phyloP scores from a whole-genome alignment of 78 protist genomes.

The Acrasis kona region DNA sequence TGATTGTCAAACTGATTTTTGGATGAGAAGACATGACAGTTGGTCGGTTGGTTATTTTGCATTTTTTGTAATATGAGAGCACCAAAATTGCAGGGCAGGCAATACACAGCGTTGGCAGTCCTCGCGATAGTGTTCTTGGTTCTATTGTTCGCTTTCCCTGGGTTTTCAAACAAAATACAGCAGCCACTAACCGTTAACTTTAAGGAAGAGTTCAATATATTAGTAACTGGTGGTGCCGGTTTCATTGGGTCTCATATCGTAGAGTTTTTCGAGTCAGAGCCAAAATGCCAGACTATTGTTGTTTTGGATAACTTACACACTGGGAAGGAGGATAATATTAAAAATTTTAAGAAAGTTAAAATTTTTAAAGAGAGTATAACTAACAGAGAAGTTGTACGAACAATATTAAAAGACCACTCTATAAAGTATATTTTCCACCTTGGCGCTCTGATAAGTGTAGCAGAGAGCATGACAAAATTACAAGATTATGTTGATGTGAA shows the following conservation, averaged over 20 bases:
- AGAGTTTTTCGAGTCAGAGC: neutral
- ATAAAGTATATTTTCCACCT: slow-evolving; percentile 14
- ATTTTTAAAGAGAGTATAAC: slow-evolving; percentile 10
- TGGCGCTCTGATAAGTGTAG: slow-evolving; percentile 26
- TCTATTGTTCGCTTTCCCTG: too few relatives aligned
- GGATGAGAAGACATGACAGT: too few relatives aligned
- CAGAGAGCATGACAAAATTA: slow-evolving; percentile 20
- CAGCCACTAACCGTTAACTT: too few relatives aligned
- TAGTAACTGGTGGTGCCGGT: slow-evolving; percentile 8
- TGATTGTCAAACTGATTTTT: too few relatives aligned
- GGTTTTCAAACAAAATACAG: too few relatives aligned
- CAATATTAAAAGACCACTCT: slow-evolving; percentile 10
- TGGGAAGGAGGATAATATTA: slow-evolving; percentile 1
- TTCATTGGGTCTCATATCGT: slow-evolving; percentile 8
- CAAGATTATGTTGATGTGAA: slow-evolving; percentile 20
- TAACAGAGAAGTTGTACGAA: neutral
- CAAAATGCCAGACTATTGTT: neutral
- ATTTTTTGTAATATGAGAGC: too few relatives aligned
- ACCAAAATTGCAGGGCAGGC: too few relatives aligned
- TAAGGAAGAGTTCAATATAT: too few relatives aligned
- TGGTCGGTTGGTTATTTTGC: too few relatives aligned
- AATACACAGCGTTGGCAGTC: too few relatives aligned
- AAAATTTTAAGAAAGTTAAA: slow-evolving; percentile 1
- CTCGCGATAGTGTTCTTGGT: too few relatives aligned
- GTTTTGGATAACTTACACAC: slow-evolving; percentile 17